Conservation (phyloP, 2,329 filamentous ascomycete genomes). For the Simplicillium aogashimaense region DNA sequence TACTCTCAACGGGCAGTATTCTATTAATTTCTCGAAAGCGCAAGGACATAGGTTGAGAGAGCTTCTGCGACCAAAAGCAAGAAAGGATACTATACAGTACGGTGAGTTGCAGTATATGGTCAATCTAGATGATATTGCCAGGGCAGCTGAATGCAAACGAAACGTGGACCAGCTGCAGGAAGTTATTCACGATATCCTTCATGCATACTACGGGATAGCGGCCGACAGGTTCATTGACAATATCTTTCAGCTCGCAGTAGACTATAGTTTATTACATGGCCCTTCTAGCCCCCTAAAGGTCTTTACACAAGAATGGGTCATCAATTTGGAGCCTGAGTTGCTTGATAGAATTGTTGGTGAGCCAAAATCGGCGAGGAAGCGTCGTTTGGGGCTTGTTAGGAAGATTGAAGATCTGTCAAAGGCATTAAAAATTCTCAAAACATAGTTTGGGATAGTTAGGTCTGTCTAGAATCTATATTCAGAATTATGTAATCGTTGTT, state of each 20-base stretch:
- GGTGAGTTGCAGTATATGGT: slow-evolving; percentile 3
- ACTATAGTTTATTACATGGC: slow-evolving; percentile 15
- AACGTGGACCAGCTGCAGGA: slow-evolving; percentile 12
- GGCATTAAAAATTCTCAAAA: no score
- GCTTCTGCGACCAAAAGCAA: slow-evolving; percentile 5
- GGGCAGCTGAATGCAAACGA: slow-evolving; percentile 8
- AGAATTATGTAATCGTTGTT: no score
- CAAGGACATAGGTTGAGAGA: slow-evolving; percentile 6
- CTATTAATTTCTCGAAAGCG: slow-evolving; percentile 6
- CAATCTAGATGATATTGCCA: slow-evolving; percentile 8
- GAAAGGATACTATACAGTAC: slow-evolving; percentile 2
- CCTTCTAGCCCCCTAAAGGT: slow-evolving; percentile 14
- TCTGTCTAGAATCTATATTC: no score
- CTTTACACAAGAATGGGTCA: slow-evolving; percentile 17
- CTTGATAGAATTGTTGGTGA: slow-evolving; percentile 17
- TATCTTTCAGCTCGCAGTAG: slow-evolving; percentile 19
- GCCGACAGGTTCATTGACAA: slow-evolving; percentile 23
- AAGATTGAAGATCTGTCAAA: slow-evolving; percentile 11
- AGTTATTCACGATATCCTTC: slow-evolving; percentile 19
- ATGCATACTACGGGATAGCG: slow-evolving; percentile 22
- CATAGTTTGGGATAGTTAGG: no score
- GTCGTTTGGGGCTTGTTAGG: slow-evolving; percentile 11
- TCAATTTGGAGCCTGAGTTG: slow-evolving; percentile 10
- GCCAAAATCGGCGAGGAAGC: slow-evolving; percentile 9
- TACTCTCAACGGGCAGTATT: slow-evolving; percentile 18